Percentiles rank a stretch among this genome's conserved stretches.
These are phyloP conservation scores for Hypholoma sublateritium DNA, from an alignment of 768 basidiomycete genomes.

Conservation along the genomic window DNA sequence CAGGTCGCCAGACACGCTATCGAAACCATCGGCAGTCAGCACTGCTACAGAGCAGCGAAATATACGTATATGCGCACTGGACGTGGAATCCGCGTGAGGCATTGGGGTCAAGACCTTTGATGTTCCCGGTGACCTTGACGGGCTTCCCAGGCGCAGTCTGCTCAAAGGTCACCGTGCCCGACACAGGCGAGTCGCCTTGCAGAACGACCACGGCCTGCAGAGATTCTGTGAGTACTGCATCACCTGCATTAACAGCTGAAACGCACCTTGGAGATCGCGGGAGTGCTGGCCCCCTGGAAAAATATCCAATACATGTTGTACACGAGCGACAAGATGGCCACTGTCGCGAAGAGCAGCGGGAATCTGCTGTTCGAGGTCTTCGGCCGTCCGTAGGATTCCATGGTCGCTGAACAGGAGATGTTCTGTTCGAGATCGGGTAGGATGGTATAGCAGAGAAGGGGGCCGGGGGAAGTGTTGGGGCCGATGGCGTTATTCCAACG, in stretches of 20 bases:
- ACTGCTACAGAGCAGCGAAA: not conserved
- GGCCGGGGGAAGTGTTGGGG: not conserved
- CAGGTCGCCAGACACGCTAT: slow-evolving; percentile 56
- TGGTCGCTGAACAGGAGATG: not conserved
- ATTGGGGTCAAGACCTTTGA: slow-evolving; percentile 58
- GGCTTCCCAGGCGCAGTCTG: slow-evolving; percentile 50
- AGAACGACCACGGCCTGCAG: slow-evolving; percentile 49
- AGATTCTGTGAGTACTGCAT: not conserved
- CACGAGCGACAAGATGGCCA: not conserved
- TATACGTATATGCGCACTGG: slow-evolving; percentile 51
- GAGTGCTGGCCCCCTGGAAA: not conserved
- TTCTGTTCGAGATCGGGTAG: no score
- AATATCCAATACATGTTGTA: slow-evolving; percentile 4
- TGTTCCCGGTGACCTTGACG: slow-evolving; percentile 61
- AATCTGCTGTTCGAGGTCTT: slow-evolving; percentile 4
- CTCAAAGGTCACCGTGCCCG: slow-evolving; percentile 66
- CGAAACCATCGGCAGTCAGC: no score
- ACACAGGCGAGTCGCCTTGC: slow-evolving; percentile 56
- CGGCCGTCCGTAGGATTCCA: slow-evolving; percentile 8
- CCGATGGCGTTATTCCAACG: not conserved
- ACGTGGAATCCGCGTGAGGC: slow-evolving; percentile 76
- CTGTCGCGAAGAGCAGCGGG: not conserved
- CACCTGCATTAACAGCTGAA: no score
- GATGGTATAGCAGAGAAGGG: not conserved
- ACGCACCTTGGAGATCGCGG: slow-evolving; percentile 3